Evolutionary conservation across 805 yeast genomes (phyloP).

Genomic region (Wickerhamiella slavikovae): DNA sequence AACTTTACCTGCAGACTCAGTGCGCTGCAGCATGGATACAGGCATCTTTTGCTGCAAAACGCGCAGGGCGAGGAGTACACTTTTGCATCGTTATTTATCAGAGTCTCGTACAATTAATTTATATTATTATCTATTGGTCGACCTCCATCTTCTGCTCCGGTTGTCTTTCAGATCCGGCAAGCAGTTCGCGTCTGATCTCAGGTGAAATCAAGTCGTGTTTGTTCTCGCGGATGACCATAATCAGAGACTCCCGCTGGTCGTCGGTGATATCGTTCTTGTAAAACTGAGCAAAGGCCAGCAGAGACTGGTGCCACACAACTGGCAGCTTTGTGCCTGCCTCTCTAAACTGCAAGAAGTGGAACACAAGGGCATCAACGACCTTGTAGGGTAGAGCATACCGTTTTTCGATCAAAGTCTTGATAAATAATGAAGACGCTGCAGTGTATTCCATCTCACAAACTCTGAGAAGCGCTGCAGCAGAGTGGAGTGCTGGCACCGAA

Average conservation of each 20-base stretch:
- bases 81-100: conserved; percentile 34
- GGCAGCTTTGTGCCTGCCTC: conserved; percentile 40
- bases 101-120: conserved; percentile 1
- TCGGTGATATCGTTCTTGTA: conserved; percentile 97
- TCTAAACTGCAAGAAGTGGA: conserved; percentile 84
- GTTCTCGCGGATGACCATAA: conserved; percentile 81
- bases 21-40: conserved; percentile 55
- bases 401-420: conserved; percentile 75
- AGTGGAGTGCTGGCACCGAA: conserved; percentile 85
- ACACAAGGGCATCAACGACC: conserved; percentile 83
- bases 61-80: conserved; percentile 59
- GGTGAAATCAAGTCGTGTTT: conserved; percentile 79
- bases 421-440: conserved; percentile 80
- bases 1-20: conserved; percentile 36
- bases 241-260: conserved; percentile 84
- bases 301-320: conserved; percentile 94
- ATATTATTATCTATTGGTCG: not conserved
- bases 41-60: conserved; percentile 64
- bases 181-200: conserved; percentile 79
- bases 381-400: conserved; percentile 94
- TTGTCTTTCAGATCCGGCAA: conserved; percentile 37
- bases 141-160: not conserved
- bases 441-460: conserved; percentile 62
- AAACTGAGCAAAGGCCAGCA: conserved; percentile 83
- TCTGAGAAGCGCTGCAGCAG: conserved; percentile 85